Base-by-base conservation (phyloP, 2,329 filamentous ascomycete species). In the Arthrobotrys sphaeroides region DNA sequence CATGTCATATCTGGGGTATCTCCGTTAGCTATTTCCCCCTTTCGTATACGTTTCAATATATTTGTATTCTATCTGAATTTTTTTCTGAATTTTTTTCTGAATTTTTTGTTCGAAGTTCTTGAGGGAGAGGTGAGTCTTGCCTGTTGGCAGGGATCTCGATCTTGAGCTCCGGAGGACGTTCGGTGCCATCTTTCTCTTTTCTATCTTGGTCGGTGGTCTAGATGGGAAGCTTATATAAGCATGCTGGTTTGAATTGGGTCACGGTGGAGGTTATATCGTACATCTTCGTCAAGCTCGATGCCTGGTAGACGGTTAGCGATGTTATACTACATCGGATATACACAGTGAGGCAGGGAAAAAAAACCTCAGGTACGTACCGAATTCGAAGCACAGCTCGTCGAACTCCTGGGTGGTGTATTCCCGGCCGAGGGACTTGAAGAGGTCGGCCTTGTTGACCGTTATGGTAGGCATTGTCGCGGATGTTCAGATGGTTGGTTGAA, bases 111-210 rank as follows among this genome's bases (percentile, higher is more conserved):
- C n/a, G 38, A 33, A 2, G 26, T 5, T 57, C 40, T n/a, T n/a
- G n/a, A n/a, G n/a, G 7, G 18, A 24, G 3, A 38, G 43, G 38
- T 43, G 42, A 18, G 22, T 43, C 40, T 65, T 65, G 94, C 84
- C 93, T 89, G 84, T 98, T 98, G 81, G 95, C 94, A 77, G 94
- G 93, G 80, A 98, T 96, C 83, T 98, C 94, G 82, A 99, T 98
- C 87, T 97, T 97, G 81, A 98, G 88, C 84, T 98, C 92, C 68
- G 95, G 90, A 60, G 92, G 89, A 84, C 96, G 92, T 83, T 96
- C 91, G 79, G 90, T 88, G 82, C 91, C 91, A 84, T 93, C 87
- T 80, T 65, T 69, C 74, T 78, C 49, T 73, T 70, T 31, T 77
- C 78, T 38, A 43, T 77, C 65, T 75, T 78, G 49, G 65, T 70